Conservation (phyloP, 2,329 filamentous ascomycete genomes). For the Hypoxylon sp. region DNA sequence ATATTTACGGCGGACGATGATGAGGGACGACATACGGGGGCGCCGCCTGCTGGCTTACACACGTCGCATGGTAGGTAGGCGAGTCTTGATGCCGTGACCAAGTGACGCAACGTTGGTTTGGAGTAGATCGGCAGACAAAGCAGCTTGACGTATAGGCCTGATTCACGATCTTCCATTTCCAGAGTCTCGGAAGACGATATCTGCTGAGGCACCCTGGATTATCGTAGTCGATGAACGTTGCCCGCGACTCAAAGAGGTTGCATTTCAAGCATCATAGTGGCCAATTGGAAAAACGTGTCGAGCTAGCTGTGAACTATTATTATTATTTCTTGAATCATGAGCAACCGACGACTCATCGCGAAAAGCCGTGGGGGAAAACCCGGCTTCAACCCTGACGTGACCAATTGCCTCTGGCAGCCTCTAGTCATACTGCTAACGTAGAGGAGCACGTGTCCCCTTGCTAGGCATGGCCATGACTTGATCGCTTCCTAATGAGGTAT, state of each 20-base stretch:
- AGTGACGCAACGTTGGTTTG: slow-evolving; percentile 13
- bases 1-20: slow-evolving; percentile 23
- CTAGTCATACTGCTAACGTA: background rate
- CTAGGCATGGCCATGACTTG: background rate
- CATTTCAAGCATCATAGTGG: slow-evolving; percentile 10
- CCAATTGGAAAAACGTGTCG: background rate
- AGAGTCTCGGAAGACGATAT: slow-evolving; percentile 12
- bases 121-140: background rate
- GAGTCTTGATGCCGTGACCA: background rate
- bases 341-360: background rate
- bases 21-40: slow-evolving; percentile 20
- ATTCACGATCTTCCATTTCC: background rate
- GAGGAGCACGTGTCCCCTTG: background rate
- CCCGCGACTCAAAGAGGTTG: slow-evolving; percentile 2
- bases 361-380: background rate
- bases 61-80: background rate
- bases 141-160: slow-evolving; percentile 8
- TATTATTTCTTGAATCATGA: slow-evolving; percentile 14
- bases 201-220: slow-evolving; percentile 3
- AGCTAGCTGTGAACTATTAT: background rate
- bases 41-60: background rate
- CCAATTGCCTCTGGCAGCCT: background rate
- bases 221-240: background rate
- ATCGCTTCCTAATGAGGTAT: background rate
- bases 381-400: slow-evolving; percentile 12